Evolutionary conservation across 2,329 filamentous ascomycete species (phyloP), one percentile per base, ranked within the genome.

Genomic region (Cyphellophora europaea): DNA sequence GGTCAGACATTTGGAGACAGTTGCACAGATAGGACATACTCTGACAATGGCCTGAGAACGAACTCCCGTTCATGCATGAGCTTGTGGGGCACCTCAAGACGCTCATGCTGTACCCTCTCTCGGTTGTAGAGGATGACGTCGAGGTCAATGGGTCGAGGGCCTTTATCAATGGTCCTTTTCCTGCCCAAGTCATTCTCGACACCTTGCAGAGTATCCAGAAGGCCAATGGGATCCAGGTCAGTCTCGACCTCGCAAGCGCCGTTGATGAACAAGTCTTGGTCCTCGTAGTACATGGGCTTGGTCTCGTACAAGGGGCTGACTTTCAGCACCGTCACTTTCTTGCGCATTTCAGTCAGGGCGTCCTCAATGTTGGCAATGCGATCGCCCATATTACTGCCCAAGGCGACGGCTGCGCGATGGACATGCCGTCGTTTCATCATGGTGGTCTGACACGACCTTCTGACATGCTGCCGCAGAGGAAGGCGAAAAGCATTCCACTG

Each of bases 271-370:
- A 75, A 74, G 43, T 79, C 78, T 57, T 98, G 91, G 44, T 95
- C 82, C 43, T 82, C 65, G 44, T 95, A 82, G 59, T 98, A 98
- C 91, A 98, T 98, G 14, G 91, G 86, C 49, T 85, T 78, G 3
- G 89, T 98, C 63, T 96, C 87, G 73, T 91, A 98, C 3, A 98
- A 67, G 42, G 78, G 81, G 57, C 89, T 96, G 0, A 89, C 94
- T 49, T 79, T 71, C 51, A 76, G 71, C 25, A 98, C 72, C 35
- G 62, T 74, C 53, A 96, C 85, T 19, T 77, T 78, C 14, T 74
- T 68, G 29, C 68, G 64, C 76, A 98, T 86, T 53, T 82, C 74
- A 29, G 67, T 68, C 55, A 87, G 88, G 1, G 91, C 89, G 50
- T 72, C 69, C 57, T 95, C 87, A 45, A 98, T 93, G 73, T 81